Evolutionary conservation across 495 filamentous ascomycete species (phyloP), one percentile per base, ranked within the genome.

Genomic region (Xylaria venustula): DNA sequence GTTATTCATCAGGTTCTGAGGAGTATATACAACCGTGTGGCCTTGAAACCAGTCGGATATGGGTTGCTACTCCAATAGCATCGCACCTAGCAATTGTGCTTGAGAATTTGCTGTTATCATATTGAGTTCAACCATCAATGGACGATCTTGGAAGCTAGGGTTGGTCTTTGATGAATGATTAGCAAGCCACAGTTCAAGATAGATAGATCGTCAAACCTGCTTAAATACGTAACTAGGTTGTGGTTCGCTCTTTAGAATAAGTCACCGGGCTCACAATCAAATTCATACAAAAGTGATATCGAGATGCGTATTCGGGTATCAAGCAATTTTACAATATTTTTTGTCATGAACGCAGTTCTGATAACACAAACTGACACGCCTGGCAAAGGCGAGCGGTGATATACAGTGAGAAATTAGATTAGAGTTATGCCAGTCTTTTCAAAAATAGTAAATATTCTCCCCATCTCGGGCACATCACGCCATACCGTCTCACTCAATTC

Each of bases 321-420:
- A 58, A 23, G 6, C 42, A 15, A 20, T 22, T 45, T 22, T 15
- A 12, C 41, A 42, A 41, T 32, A 20, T 26, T 42, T 11, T 60
- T 46, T 60, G 52, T 52, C 36, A 42, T 45, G 47, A 49, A 47
- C 54, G 42, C 54, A 47, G 47, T n/a, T 15, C 25, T 9, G 37
- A 57, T 42, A 32, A n/a, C 45, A n/a, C n/a, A n/a, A 47, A 51
- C 42, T 30, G 32, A 30, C 42, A 42, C 44, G 32, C 44, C 22
- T 15, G 45, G 26, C 1, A 42, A 52, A 45, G 20, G 15, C 17
- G 56, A 42, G 45, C 54, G 32, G 26, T 49, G 64, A 67, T 70
- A 62, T 62, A 60, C 65, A 67, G n/a, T n/a, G 22, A 41, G 55
- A 63, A 62, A 53, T 40, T 25, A 47, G 44, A 54, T 60, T 56